These are phyloP conservation scores for Penicillium antarcticum DNA, from an alignment of 495 filamentous ascomycete genomes.

Conservation along the genomic window DNA sequence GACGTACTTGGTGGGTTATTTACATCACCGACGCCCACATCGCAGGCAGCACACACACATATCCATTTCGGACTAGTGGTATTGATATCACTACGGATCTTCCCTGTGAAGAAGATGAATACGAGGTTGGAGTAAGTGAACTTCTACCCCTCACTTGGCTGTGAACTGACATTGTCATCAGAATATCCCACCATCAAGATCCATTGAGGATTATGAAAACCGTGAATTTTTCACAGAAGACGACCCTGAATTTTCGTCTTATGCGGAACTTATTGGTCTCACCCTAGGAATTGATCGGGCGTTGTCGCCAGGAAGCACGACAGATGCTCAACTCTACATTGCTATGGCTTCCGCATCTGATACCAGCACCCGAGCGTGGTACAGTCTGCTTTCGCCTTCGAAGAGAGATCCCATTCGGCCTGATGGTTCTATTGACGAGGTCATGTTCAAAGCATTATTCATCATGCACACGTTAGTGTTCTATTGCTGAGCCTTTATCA, in stretches of 20 bases:
- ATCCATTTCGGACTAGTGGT: slow-evolving; percentile 14
- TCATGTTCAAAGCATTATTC: slow-evolving; percentile 21
- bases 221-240: slow-evolving; percentile 15
- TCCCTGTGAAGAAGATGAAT: slow-evolving; percentile 17
- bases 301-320: not conserved
- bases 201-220: slow-evolving; percentile 18
- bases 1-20: slow-evolving; percentile 30
- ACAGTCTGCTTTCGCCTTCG: slow-evolving; percentile 7
- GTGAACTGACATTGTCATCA: not conserved
- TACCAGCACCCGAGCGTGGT: slow-evolving; percentile 14
- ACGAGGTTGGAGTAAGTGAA: slow-evolving; percentile 11
- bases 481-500: not conserved
- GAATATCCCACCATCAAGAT: slow-evolving; percentile 10
- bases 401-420: slow-evolving; percentile 12
- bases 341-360: slow-evolving; percentile 10
- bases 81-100: slow-evolving; percentile 13
- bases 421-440: slow-evolving; percentile 18
- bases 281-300: slow-evolving; percentile 14
- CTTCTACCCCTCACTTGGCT: not conserved
- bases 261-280: slow-evolving; percentile 16
- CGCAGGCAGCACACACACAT: slow-evolving; percentile 20
- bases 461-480: slow-evolving; percentile 15
- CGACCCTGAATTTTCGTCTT: slow-evolving; percentile 14
- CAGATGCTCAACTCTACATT: slow-evolving; percentile 3
- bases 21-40: slow-evolving; percentile 27